Conservation (phyloP, 306 rosid species). For the Rosa lucieae region DNA sequence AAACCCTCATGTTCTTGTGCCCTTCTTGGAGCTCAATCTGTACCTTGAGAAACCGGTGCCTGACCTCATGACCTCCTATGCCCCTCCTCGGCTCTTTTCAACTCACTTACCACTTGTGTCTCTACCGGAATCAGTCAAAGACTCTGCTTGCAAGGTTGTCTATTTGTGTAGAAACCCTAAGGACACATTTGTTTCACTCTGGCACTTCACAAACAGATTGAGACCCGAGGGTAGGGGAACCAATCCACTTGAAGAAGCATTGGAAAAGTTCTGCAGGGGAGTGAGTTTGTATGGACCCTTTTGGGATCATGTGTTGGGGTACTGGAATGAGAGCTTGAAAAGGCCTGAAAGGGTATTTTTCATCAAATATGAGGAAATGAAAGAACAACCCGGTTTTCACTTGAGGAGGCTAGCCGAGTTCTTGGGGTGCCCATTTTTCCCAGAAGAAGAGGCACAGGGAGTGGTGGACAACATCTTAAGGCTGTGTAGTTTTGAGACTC, state of each 20-base stretch:
- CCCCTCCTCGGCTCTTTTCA: slow-evolving; percentile 14
- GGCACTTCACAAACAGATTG: slow-evolving; percentile 37
- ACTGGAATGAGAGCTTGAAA: slow-evolving; percentile 31
- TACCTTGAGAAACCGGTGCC: slow-evolving; percentile 6
- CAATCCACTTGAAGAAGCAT: slow-evolving; percentile 19
- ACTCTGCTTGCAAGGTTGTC: slow-evolving; percentile 31
- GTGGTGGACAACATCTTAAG: slow-evolving; percentile 18
- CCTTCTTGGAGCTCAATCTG: slow-evolving; percentile 29
- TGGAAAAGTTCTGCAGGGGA: slow-evolving; percentile 32
- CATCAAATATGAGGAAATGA: not conserved
- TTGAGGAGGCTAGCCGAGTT: slow-evolving; percentile 32
- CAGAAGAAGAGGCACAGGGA: slow-evolving; percentile 31
- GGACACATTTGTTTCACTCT: slow-evolving; percentile 34
- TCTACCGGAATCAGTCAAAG: slow-evolving; percentile 4
- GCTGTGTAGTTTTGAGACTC: slow-evolving; percentile 28
- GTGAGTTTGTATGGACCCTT: slow-evolving; percentile 19
- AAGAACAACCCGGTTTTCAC: not conserved
- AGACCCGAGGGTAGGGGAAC: slow-evolving; percentile 6
- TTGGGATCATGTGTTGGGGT: slow-evolving; percentile 34
- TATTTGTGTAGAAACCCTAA: slow-evolving; percentile 40
- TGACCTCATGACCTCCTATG: not conserved
- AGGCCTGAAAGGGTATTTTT: slow-evolving; percentile 19
- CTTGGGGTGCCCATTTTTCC: slow-evolving; percentile 35
- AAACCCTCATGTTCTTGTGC: slow-evolving; percentile 41
- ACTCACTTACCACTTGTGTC: slow-evolving; percentile 17